Percentiles rank a stretch among this genome's conserved stretches.
phyloP scores from a whole-genome alignment of 306 rosid species.

The Castanopsis chinensis region DNA sequence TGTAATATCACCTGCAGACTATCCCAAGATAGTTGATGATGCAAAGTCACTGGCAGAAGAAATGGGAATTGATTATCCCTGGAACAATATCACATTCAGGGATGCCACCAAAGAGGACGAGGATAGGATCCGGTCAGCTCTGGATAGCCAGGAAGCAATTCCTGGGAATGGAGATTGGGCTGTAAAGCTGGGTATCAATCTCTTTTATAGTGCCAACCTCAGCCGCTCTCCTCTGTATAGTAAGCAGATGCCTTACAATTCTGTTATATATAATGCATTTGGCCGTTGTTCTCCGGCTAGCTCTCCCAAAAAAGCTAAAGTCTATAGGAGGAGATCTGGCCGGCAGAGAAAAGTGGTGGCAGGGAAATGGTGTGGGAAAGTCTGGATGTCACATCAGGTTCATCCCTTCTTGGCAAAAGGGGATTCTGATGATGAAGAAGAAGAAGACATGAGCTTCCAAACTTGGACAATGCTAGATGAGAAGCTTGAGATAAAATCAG shows the following conservation, averaged over 20 bases:
- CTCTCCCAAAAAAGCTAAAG: constrained; percentile 55
- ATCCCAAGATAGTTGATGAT: constrained; percentile 88
- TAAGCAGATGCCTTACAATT: constrained; percentile 98
- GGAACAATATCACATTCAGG: constrained; percentile 65
- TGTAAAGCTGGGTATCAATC: constrained; percentile 96
- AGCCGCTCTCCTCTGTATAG: constrained; percentile 92
- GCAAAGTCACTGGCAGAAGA: constrained; percentile 76
- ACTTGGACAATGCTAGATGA: constrained; percentile 49
- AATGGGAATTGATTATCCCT: constrained; percentile 51
- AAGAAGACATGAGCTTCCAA: constrained; percentile 41
- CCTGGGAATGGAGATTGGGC: constrained; percentile 96
- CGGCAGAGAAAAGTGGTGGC: constrained; percentile 81
- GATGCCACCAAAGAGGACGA: constrained; percentile 71
- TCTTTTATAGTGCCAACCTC: constrained; percentile 90
- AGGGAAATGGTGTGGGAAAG: constrained; percentile 99
- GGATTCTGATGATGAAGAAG: constrained; percentile 54
- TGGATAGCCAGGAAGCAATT: constrained; percentile 88
- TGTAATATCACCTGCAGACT: constrained; percentile 49
- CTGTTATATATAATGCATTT: constrained; percentile 87
- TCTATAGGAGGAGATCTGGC: constrained; percentile 65
- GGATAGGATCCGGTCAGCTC: constrained; percentile 74
- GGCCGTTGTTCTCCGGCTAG: constrained; percentile 66
- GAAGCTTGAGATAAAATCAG: constrained; percentile 53
- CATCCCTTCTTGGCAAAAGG: constrained; percentile 76
- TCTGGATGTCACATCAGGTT: constrained; percentile 97